A percentile compares a stretch with the other conserved stretches of the same genome.
Conservation (phyloP, 129 eudicot species). For the Heracleum sosnowskyi region DNA sequence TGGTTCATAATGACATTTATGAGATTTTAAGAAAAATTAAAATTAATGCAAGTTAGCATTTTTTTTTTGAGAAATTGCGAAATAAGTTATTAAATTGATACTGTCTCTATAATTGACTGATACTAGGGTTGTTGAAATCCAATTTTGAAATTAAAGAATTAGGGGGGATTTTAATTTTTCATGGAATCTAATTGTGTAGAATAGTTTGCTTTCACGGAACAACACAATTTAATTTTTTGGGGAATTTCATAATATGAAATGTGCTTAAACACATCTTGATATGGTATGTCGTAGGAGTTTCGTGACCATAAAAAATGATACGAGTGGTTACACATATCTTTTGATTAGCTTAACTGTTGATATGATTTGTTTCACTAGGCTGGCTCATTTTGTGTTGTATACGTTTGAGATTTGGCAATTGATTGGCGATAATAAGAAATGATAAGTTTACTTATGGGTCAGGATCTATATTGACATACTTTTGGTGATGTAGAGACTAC, state of each 20-base stretch:
- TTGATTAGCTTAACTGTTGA: neutral
- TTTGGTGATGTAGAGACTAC: constrained; percentile 50
- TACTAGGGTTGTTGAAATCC: neutral
- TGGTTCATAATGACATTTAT: neutral
- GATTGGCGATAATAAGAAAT: neutral
- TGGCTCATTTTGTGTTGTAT: neutral
- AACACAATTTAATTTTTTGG: neutral
- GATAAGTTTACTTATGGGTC: neutral
- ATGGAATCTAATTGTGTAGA: neutral
- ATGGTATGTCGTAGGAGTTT: neutral
- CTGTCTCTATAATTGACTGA: too few species aligned
- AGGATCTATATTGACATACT: neutral
- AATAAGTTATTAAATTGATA: neutral
- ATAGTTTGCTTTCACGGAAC: neutral
- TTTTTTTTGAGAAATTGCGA: neutral
- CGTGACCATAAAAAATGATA: neutral
- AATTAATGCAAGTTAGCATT: neutral
- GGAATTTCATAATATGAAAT: neutral
- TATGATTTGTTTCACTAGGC: neutral
- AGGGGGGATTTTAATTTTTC: neutral
- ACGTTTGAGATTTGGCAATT: neutral
- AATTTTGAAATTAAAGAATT: neutral
- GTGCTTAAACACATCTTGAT: neutral
- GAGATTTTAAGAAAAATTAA: neutral
- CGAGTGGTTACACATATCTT: neutral